A percentile compares a stretch with the other conserved stretches of the same genome.
Conservation (phyloP, 108 stramenopile genomes). For the Ochromonas danica region DNA sequence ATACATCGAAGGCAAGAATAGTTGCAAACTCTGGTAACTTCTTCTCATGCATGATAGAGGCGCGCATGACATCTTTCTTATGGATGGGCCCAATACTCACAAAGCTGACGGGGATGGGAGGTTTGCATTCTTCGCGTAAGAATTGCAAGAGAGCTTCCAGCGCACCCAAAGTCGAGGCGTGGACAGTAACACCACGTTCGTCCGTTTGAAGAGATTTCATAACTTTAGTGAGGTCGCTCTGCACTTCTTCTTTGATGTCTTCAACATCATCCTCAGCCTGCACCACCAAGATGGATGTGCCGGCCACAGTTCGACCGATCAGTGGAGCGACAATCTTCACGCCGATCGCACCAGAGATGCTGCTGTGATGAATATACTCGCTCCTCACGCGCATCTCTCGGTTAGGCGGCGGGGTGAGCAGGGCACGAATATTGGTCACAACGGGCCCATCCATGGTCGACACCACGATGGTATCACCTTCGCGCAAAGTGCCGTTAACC, state of each 20-base stretch:
- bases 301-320: conserved; percentile 95
- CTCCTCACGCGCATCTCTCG: conserved; percentile 95
- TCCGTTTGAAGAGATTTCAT: conserved; percentile 83
- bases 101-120: conserved; percentile 92
- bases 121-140: conserved; percentile 90
- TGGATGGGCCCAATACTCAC: conserved; percentile 93
- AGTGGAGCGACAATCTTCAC: conserved; percentile 88
- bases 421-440: conserved; percentile 89
- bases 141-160: conserved; percentile 97
- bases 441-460: conserved; percentile 86
- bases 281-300: conserved; percentile 90
- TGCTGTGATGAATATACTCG: conserved; percentile 94
- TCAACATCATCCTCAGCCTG: conserved; percentile 93
- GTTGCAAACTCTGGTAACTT: conserved; percentile 87
- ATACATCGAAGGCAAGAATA: conserved; percentile 96
- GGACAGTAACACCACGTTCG: conserved; percentile 90
- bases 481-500: conserved; percentile 82
- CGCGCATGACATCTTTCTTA: conserved; percentile 95
- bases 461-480: conserved; percentile 93
- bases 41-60: conserved; percentile 97
- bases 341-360: conserved; percentile 90
- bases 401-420: conserved; percentile 94
- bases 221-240: neutral
- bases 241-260: conserved; percentile 71
- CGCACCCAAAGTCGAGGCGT: conserved; percentile 96